These are phyloP conservation scores for Phytopythium chamaehyphon DNA, from an alignment of 352 stramenopile species.

Conservation along the genomic window DNA sequence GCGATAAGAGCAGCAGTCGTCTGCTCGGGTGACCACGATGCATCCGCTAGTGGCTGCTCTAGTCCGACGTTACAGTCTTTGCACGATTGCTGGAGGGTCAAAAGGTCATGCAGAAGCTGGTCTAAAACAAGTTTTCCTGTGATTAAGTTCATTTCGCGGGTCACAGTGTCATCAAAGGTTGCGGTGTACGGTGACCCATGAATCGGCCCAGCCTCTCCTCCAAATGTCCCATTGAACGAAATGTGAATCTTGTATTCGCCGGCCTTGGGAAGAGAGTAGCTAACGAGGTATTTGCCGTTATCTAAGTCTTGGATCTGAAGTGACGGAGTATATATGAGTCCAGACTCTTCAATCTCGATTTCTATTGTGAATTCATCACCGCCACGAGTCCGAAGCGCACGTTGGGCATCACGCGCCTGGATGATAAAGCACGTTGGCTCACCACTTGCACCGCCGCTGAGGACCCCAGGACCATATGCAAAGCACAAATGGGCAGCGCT, in stretches of 20 bases:
- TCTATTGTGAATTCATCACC: conserved; percentile 92
- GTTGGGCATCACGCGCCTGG: conserved; percentile 75
- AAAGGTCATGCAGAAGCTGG: conserved; percentile 62
- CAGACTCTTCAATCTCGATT: conserved; percentile 41
- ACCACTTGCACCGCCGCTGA: conserved; percentile 74
- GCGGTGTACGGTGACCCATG: conserved; percentile 89
- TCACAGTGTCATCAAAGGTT: conserved; percentile 73
- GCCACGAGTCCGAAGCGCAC: conserved; percentile 82
- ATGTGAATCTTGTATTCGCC: conserved; percentile 88
- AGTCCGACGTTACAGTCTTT: conserved; percentile 68
- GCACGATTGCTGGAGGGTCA: conserved; percentile 50
- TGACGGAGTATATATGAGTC: conserved; percentile 49
- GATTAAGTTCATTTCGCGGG: conserved; percentile 77
- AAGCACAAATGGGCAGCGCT: conserved; percentile 85
- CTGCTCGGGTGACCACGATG: conserved; percentile 53
- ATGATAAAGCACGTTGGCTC: conserved; percentile 82
- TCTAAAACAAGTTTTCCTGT: conserved; percentile 79
- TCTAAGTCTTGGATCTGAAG: conserved; percentile 80
- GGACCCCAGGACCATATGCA: conserved; percentile 91
- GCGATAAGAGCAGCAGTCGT: conserved; percentile 59
- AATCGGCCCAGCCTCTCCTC: conserved; percentile 81
- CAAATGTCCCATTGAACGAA: conserved; percentile 92
- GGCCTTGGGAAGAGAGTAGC: conserved; percentile 77
- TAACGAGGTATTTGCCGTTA: conserved; percentile 94
- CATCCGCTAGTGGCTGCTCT: conserved; percentile 60